Conservation (phyloP, 2,329 filamentous ascomycete species). For the Aspergillus ustus region DNA sequence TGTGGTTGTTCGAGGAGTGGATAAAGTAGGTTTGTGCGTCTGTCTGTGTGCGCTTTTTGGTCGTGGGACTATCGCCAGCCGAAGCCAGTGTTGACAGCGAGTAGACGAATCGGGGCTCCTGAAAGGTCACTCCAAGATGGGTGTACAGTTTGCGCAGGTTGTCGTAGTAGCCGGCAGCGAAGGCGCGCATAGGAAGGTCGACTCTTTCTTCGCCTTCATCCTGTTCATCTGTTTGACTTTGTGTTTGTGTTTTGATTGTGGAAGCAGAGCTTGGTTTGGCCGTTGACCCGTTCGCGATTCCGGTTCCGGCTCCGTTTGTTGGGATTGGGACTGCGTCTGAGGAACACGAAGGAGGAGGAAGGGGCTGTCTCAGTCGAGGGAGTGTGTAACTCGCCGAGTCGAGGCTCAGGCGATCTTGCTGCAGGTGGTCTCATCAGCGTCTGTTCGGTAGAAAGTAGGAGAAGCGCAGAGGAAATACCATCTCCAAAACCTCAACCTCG, state of each 20-base stretch:
- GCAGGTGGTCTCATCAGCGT: background rate
- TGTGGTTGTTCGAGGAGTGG: constrained; percentile 24
- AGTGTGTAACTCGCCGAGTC: constrained; percentile 17
- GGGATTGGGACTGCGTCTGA: too few relatives aligned
- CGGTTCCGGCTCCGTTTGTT: background rate
- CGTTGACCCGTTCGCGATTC: background rate
- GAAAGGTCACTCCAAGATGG: constrained; percentile 56
- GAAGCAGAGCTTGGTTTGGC: background rate
- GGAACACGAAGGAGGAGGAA: too few relatives aligned
- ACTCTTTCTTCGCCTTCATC: constrained; percentile 33
- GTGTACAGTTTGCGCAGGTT: constrained; percentile 63
- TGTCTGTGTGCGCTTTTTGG: background rate
- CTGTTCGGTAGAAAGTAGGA: background rate
- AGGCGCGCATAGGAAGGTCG: constrained; percentile 58
- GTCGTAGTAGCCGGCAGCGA: constrained; percentile 58
- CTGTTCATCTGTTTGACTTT: background rate
- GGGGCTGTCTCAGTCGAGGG: background rate
- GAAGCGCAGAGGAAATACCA: constrained; percentile 1
- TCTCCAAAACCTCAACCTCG: constrained; percentile 14
- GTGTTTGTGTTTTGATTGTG: too few relatives aligned
- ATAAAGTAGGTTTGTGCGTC: constrained; percentile 4
- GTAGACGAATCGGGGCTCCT: constrained; percentile 56
- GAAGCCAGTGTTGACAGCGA: constrained; percentile 48
- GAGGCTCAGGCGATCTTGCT: constrained; percentile 19
- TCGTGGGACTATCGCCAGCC: background rate